phyloP scores from a whole-genome alignment of 2,329 filamentous ascomycete species.

The Orbilia javanica region DNA sequence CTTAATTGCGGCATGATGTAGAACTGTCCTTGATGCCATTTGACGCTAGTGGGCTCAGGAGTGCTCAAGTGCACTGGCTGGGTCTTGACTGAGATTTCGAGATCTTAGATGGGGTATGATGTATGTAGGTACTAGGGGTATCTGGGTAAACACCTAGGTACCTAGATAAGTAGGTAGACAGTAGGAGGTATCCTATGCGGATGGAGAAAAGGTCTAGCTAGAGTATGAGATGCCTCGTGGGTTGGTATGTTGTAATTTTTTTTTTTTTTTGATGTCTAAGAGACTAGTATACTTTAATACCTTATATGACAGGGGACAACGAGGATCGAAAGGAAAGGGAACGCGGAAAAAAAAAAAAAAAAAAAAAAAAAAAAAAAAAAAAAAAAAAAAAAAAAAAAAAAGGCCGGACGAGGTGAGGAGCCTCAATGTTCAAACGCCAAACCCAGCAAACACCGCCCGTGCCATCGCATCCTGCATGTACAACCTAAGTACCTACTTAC shows the following conservation, averaged over 20 bases:
- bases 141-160: no score
- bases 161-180: neutral
- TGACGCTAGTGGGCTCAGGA: neutral
- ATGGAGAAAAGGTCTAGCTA: no score
- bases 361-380: constrained; percentile 4
- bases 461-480: no score
- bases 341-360: neutral
- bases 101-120: neutral
- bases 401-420: neutral
- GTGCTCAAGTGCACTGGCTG: neutral
- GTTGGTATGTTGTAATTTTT: no score
- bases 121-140: neutral
- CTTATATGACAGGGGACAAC: neutral
- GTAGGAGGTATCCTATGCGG: no score
- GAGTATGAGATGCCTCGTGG: no score
- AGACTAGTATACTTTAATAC: no score
- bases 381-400: neutral
- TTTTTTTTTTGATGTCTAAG: no score
- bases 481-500: neutral
- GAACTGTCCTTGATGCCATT: constrained; percentile 32
- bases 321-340: neutral
- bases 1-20: constrained; percentile 41
- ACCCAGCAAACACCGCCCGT: neutral
- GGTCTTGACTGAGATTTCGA: neutral
- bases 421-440: neutral